phyloP scores from a whole-genome alignment of 176 grass and related monocot species.

The Pharus latifolius region DNA sequence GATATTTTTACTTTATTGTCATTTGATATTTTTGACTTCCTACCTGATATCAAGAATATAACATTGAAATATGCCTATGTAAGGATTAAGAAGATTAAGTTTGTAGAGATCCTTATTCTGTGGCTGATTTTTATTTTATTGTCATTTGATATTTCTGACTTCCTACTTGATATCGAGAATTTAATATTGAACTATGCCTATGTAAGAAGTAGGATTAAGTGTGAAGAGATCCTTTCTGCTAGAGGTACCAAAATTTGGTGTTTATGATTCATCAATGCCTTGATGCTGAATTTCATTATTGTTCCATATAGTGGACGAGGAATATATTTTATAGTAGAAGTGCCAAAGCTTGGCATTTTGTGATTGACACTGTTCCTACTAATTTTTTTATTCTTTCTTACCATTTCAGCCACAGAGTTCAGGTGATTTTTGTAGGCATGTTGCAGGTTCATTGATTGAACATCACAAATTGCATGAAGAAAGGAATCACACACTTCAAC shows the following conservation, averaged over 20 bases:
- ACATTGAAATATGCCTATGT: not conserved
- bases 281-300: constrained; percentile 2
- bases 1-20: not conserved
- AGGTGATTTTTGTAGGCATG: constrained; percentile 36
- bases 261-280: not conserved
- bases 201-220: not conserved
- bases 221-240: not conserved
- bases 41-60: not conserved
- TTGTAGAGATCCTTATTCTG: not conserved
- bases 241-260: not conserved
- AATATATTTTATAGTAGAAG: not conserved
- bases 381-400: constrained; percentile 10
- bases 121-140: not conserved
- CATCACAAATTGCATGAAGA: constrained; percentile 37
- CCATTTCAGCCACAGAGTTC: constrained; percentile 30
- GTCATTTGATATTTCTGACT: not conserved
- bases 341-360: no score
- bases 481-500: constrained; percentile 23
- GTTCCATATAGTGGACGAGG: not conserved
- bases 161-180: not conserved
- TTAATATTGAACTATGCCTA: not conserved
- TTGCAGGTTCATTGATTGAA: constrained; percentile 20
- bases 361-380: constrained; percentile 21
- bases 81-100: not conserved
- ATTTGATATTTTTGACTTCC: not conserved